These are phyloP conservation scores for Cercophora scortea DNA, from an alignment of 495 filamentous ascomycete species.

Conservation along the genomic window DNA sequence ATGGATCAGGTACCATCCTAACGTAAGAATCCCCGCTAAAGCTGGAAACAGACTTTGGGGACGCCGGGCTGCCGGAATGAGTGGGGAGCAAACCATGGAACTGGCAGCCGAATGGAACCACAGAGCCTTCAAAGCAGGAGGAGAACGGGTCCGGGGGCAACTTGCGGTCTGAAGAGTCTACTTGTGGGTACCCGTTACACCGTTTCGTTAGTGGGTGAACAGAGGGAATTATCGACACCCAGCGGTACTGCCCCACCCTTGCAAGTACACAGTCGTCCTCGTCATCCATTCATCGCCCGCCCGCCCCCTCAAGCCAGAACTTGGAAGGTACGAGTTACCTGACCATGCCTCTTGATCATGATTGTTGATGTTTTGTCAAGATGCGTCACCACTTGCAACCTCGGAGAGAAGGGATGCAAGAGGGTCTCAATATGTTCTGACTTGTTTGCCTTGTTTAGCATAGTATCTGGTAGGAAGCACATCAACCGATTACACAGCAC, in stretches of 20 bases:
- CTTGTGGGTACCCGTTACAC: constrained; percentile 3
- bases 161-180: background rate
- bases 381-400: too few relatives aligned
- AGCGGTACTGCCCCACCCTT: background rate
- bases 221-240: background rate
- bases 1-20: background rate
- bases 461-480: too few relatives aligned
- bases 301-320: too few relatives aligned
- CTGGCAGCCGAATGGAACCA: background rate
- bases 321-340: too few relatives aligned
- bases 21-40: background rate
- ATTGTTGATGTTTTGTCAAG: too few relatives aligned
- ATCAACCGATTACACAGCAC: too few relatives aligned
- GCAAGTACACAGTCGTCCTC: background rate
- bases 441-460: too few relatives aligned
- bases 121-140: background rate
- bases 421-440: too few relatives aligned
- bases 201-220: background rate
- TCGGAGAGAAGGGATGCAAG: too few relatives aligned
- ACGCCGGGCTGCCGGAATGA: constrained; percentile 5
- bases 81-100: background rate
- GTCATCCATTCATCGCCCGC: too few relatives aligned
- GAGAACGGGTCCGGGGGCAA: background rate
- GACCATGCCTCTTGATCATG: too few relatives aligned
- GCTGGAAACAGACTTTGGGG: background rate